These are phyloP conservation scores for Saraca asoca DNA, from an alignment of 331 rosid species.

Conservation along the genomic window DNA sequence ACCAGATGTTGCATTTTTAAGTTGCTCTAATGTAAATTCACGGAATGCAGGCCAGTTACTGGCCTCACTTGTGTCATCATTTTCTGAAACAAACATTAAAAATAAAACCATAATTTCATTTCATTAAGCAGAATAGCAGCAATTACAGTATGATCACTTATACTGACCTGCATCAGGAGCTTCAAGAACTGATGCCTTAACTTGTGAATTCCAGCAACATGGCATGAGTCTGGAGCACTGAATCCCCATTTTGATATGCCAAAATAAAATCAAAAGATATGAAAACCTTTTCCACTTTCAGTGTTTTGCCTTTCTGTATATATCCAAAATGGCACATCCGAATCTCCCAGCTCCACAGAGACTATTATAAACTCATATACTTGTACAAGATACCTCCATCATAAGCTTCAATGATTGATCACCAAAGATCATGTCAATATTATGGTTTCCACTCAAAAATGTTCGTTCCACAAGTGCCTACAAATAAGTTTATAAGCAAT, in stretches of 20 bases:
- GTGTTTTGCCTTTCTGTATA: conserved; percentile 18
- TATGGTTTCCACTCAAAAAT: conserved; percentile 6
- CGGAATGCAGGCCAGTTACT: conserved; percentile 55
- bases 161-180: conserved; percentile 64
- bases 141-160: conserved; percentile 12
- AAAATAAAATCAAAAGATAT: conserved; percentile 34
- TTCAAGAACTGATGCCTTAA: conserved; percentile 77
- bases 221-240: conserved; percentile 64
- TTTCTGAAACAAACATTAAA: conserved; percentile 47
- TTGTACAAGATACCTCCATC: conserved; percentile 26
- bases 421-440: conserved; percentile 33
- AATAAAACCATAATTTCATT: conserved; percentile 23
- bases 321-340: conserved; percentile 35
- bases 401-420: conserved; percentile 24
- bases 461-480: conserved; percentile 34
- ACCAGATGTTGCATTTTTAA: conserved; percentile 81
- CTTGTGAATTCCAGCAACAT: conserved; percentile 74
- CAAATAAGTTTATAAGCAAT: conserved; percentile 31
- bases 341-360: conserved; percentile 34
- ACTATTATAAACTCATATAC: conserved; percentile 38
- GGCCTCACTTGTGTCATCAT: conserved; percentile 60
- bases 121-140: conserved; percentile 21
- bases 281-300: conserved; percentile 43
- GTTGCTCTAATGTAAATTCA: conserved; percentile 76
- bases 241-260: conserved; percentile 60